phyloP scores from a whole-genome alignment of 768 basidiomycete species.

The Lentinula sp. region DNA sequence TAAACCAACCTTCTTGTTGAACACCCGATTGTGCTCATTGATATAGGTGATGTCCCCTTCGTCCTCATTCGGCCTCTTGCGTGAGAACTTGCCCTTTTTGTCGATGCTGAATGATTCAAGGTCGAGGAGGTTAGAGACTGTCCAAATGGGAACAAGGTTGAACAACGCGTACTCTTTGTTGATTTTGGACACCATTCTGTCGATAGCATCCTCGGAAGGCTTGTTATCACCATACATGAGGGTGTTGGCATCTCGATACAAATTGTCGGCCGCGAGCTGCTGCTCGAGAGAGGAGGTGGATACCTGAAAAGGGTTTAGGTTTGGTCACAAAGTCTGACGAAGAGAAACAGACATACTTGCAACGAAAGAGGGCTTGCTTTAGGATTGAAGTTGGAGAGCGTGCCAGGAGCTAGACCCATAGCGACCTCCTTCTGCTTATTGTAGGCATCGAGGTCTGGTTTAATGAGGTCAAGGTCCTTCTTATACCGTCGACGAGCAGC shows the following conservation, averaged over 20 bases:
- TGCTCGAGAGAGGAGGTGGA: constrained; percentile 56
- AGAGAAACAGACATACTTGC: constrained; percentile 23
- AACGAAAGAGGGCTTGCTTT: constrained; percentile 30
- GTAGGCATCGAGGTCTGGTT: constrained; percentile 83
- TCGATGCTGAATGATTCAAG: constrained; percentile 53
- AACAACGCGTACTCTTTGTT: constrained; percentile 76
- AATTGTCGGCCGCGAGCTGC: constrained; percentile 64
- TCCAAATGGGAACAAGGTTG: background rate
- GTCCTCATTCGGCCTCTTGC: constrained; percentile 84
- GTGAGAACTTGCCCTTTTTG: constrained; percentile 84
- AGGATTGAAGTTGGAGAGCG: constrained; percentile 57
- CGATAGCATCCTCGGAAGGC: constrained; percentile 92
- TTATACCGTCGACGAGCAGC: constrained; percentile 87
- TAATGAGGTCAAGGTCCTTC: constrained; percentile 83
- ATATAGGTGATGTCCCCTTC: constrained; percentile 98
- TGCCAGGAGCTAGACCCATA: constrained; percentile 67
- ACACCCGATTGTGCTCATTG: constrained; percentile 96
- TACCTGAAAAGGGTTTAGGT: constrained; percentile 26
- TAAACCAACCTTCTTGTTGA: constrained; percentile 84
- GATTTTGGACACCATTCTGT: constrained; percentile 85
- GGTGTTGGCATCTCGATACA: constrained; percentile 93
- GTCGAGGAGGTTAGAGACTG: background rate
- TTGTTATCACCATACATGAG: constrained; percentile 94
- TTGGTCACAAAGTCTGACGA: constrained; percentile 2
- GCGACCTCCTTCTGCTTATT: constrained; percentile 87